A percentile compares a stretch with the other conserved stretches of the same genome.
Evolutionary conservation across 139 green algal genomes (phyloP).

Genomic region (Tetraselmis chui): DNA sequence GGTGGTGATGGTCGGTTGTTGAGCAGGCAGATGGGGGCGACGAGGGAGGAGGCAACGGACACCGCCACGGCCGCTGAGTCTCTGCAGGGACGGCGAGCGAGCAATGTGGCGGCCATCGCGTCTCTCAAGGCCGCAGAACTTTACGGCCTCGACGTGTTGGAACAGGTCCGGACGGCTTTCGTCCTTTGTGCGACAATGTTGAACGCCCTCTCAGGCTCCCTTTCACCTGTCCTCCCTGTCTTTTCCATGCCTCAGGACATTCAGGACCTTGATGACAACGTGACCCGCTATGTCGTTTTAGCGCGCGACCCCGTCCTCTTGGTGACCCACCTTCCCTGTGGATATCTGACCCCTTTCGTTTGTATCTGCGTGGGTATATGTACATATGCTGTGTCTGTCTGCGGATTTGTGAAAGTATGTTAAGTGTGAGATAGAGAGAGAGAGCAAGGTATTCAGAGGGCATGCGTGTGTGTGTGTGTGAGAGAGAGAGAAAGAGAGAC

Average conservation of each 20-base stretch:
- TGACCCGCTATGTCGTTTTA: constrained; percentile 10
- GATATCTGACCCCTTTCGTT: not conserved
- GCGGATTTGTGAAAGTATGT: no score
- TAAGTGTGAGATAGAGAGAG: no score
- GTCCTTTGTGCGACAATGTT: no score
- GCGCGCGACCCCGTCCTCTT: not conserved
- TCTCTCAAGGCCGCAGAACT: constrained; percentile 1
- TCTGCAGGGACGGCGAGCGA: not conserved
- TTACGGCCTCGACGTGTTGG: constrained; percentile 12
- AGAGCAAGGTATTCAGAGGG: no score
- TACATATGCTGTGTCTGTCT: no score
- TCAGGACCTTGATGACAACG: constrained; percentile 12
- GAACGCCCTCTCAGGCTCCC: no score
- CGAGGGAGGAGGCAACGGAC: constrained; percentile 5
- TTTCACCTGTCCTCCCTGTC: not conserved
- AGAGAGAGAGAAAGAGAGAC: no score
- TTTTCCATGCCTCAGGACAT: not conserved
- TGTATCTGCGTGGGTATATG: not conserved
- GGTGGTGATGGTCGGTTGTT: no score
- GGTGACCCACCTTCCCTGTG: not conserved
- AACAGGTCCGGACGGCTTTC: not conserved
- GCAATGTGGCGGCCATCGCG: constrained; percentile 1
- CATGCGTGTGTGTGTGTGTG: no score
- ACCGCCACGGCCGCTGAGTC: constrained; percentile 9
- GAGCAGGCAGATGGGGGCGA: not conserved